Base-by-base conservation (phyloP, 2,329 filamentous ascomycete species). In the Diatrype stigma region DNA sequence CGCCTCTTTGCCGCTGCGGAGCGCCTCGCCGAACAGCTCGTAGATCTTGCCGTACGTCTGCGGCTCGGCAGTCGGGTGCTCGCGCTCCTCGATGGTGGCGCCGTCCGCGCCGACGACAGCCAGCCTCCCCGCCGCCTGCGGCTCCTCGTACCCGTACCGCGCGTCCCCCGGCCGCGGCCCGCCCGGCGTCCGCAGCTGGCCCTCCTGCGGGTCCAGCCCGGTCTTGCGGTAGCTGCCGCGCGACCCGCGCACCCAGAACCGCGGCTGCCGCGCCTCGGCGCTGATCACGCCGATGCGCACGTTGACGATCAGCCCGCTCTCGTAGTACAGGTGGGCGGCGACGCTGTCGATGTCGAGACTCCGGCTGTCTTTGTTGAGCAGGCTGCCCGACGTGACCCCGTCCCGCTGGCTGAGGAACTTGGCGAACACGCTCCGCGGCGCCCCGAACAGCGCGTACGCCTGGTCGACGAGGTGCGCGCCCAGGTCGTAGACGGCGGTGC, bases 401-500 rank as follows among this genome's bases (percentile, higher is more conserved):
- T 75, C 74, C 32, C 87, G 77, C 69, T 90, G 85, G 46, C 78
- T 80, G n/a, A 82, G 75, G 12, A 91, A 76, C 54, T 86, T 83
- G 11, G 77, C 88, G 8, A 84, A 89, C 1, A 92, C 80, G 3
- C 74, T 74, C 49, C 78, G 72, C 0, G 89, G 89, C 62, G 84
- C 70, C 17, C 89, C 89, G 55, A 91, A 89, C 3, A 89, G 73
- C 37, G 79, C 70, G 63, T 87, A 87, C 2, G 78, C 83, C 70
- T 93, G 89, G 67, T 93, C 89, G 47, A 92, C 74, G 46, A 92
- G 73, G 66, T 93, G 89, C 4, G 85, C 83, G 42, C 89, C 89
- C 1, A 93, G 75, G 61, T 92, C 89, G 63, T 86, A 92, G 21
- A 91, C 72, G 21, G 76, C 84, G 34, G 86, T 85, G 37, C 85